Evolutionary conservation across 2,329 filamentous ascomycete genomes (phyloP), one percentile per base, ranked within the genome.

Genomic region (Ceratocystis lukuohia): DNA sequence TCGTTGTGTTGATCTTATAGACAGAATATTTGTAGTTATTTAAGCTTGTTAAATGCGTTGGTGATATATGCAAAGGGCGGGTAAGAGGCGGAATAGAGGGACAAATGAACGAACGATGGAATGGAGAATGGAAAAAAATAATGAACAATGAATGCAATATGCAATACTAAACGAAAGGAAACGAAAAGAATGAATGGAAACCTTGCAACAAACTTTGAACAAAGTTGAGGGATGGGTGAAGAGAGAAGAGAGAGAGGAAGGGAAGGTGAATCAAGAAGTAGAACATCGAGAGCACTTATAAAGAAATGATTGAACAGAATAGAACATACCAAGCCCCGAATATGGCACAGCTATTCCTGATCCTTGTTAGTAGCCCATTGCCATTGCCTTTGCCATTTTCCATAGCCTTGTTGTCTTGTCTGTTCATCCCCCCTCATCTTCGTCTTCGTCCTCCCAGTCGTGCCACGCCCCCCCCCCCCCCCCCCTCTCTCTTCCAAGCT

Each of bases 61-160:
- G 53, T 15, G 53, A 30, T 57, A 57, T 57, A 57, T 30, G 53
- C 22, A 30, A 41, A 41, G 37, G 53, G 22, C 20, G 17, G n/a
- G 46, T 10, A 20, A 50, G 46, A 12, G 46, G n/a, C n/a, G 53
- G 8, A 57, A 57, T 57, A 57, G 25, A 28, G 53, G 10, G 53
- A 57, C 53, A 57, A 57, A 57, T 57, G 53, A 57, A 57, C 53
- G 53, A 57, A 20, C 25, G 50, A 57, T 57, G 53, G 30, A 15
- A 15, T 28, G 8, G 1, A 28, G 15, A 22, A 57, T 28, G 22
- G 33, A 33, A 15, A 15, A 57, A 6, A 10, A 28, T 10, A 22
- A 57, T 15, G 22, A 57, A 28, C 12, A 28, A 57, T 57, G 53
- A 28, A 57, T 57, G 53, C 53, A 65, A 57, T n/a, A 57, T 41